Base-by-base conservation (phyloP, 1,284 basidiomycete species). In the Papiliotrema laurentii region DNA sequence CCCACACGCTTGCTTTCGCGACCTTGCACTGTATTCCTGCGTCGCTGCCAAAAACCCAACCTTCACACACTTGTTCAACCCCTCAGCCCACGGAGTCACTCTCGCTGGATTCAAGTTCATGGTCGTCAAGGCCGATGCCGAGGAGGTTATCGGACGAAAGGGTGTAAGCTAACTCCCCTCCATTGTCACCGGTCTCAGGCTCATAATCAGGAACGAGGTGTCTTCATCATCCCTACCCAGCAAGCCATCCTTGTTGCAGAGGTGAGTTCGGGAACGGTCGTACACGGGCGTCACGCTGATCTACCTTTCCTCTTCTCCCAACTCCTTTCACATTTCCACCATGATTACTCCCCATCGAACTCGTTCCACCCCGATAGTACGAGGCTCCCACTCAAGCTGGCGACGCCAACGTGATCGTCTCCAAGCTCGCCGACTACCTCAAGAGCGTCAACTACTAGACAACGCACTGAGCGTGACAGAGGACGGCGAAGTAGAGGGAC, bases 231-330 rank as follows among this genome's bases (percentile, higher is more conserved):
- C 51, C 89, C 90, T 79, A 97, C 92, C 24, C 87, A 81, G 60
- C 88, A 91, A 68, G 90, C 89, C 4, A 79, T 96, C 54, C 79
- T 97, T 50, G 83, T 97, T 22, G 81, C 84, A 13, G 83, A 85
- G 63, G 71, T 73, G 43, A 48, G 68, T 59, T 38, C 9, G 2
- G 24, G 3, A 13, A n/a, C 21, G 11, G 14, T n/a, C 10, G 26
- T 21, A 4, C 7, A 22, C 9, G 22, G 19, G 11, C 16, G 7
- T 6, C 27, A 18, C 9, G 35, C 36, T 39, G 18, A 33, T 10
- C 39, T 11, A 24, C 11, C 27, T 7, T 9, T 19, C 35, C 35
- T 7, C 11, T 13, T n/a, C n/a, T 10, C n/a, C 9, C 11, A 30
- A 16, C 24, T 11, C 30, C 3, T n/a, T n/a, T n/a, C n/a, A n/a